These are phyloP conservation scores for Musa troglodytarum DNA, from an alignment of 176 grass and related monocot genomes.

Conservation along the genomic window DNA sequence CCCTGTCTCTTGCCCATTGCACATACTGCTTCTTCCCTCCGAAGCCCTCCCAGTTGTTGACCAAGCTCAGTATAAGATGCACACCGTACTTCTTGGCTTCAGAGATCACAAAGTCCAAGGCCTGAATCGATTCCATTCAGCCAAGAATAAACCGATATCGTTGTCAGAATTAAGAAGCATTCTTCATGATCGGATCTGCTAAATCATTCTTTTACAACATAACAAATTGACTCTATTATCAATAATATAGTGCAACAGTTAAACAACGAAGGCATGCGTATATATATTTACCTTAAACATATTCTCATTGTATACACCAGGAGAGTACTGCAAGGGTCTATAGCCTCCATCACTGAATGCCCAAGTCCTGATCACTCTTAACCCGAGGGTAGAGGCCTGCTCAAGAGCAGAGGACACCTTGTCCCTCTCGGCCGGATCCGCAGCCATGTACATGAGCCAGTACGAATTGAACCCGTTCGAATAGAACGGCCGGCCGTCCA, in stretches of 20 bases:
- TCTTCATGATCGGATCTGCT: too few species aligned
- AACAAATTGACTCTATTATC: too few species aligned
- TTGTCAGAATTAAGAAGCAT: too few species aligned
- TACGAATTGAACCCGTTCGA: conserved; percentile 13
- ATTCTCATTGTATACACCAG: conserved; percentile 6
- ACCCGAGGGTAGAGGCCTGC: not conserved
- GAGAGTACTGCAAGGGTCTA: not conserved
- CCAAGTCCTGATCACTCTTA: conserved; percentile 9
- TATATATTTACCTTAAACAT: conserved; percentile 2
- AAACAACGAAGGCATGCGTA: too few species aligned
- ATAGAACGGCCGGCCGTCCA: not conserved
- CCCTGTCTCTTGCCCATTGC: conserved; percentile 4
- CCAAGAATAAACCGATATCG: too few species aligned
- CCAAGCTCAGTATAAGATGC: conserved; percentile 34
- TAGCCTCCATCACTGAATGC: conserved; percentile 4
- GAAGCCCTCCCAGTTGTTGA: conserved; percentile 28
- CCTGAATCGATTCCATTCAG: conserved; percentile 8
- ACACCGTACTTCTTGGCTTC: conserved; percentile 24
- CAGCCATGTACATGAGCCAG: conserved; percentile 10
- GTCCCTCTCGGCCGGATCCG: not conserved
- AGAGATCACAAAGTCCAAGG: conserved; percentile 33
- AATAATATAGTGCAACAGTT: too few species aligned
- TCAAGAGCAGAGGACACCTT: not conserved
- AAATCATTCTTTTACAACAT: too few species aligned
- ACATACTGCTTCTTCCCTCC: conserved; percentile 28